phyloP scores from a whole-genome alignment of 2,329 filamentous ascomycete genomes.

The Colletotrichum tropicicola region DNA sequence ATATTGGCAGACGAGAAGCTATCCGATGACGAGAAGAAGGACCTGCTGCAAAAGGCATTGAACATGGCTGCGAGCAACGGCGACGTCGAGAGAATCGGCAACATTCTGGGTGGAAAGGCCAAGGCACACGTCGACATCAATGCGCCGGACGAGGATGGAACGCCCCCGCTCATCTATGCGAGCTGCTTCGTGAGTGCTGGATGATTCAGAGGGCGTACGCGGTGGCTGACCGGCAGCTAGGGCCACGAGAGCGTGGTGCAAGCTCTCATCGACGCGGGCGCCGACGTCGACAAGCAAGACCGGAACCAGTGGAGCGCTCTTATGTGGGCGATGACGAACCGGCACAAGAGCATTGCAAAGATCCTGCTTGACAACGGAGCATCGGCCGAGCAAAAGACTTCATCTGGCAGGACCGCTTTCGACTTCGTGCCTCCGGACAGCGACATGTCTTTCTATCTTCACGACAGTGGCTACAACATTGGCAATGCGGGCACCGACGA shows the following conservation, averaged over 20 bases:
- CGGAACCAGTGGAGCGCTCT: slow-evolving; percentile 96
- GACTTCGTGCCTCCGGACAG: slow-evolving; percentile 96
- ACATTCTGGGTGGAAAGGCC: slow-evolving; percentile 78
- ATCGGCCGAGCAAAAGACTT: slow-evolving; percentile 95
- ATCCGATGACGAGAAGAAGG: slow-evolving; percentile 78
- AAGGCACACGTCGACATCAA: slow-evolving; percentile 85
- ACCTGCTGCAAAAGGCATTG: slow-evolving; percentile 84
- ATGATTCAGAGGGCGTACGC: not conserved
- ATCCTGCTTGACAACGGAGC: slow-evolving; percentile 90
- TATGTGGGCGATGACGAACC: slow-evolving; percentile 99
- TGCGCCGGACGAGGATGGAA: slow-evolving; percentile 90
- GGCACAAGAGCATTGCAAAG: slow-evolving; percentile 96
- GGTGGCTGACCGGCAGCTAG: slow-evolving; percentile 50
- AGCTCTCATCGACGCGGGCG: slow-evolving; percentile 84
- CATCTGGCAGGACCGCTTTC: slow-evolving; percentile 90
- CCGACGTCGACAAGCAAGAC: slow-evolving; percentile 91
- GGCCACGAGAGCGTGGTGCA: slow-evolving; percentile 91
- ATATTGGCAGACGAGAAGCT: slow-evolving; percentile 80
- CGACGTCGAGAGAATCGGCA: slow-evolving; percentile 82
- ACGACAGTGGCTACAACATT: slow-evolving; percentile 92
- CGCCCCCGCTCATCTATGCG: slow-evolving; percentile 95
- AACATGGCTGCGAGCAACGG: slow-evolving; percentile 98
- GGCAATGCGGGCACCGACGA: slow-evolving; percentile 85
- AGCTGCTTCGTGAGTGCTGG: slow-evolving; percentile 84
- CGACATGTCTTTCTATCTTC: slow-evolving; percentile 94